Conservation (phyloP, 2,329 filamentous ascomycete genomes). For the Colletotrichum sp. region DNA sequence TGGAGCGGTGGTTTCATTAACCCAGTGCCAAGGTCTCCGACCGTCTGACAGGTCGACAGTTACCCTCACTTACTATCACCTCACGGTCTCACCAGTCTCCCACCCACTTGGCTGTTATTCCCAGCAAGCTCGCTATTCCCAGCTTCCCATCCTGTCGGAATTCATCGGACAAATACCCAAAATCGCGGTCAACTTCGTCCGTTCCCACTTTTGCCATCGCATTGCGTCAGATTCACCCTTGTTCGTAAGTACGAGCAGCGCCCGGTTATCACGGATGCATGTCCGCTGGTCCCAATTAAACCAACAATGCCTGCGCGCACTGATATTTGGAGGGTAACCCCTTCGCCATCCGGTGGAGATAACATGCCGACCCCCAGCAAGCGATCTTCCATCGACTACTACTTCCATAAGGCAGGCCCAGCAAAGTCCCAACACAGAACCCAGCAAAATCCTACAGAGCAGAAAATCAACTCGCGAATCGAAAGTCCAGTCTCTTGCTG, state of each 20-base stretch:
- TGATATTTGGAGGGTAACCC: not conserved
- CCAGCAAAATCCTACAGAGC: not conserved
- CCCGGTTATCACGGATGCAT: not conserved
- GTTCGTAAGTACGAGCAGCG: not conserved
- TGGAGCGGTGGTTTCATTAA: not conserved
- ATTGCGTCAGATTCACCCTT: slow-evolving; percentile 2
- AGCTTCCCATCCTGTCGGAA: not conserved
- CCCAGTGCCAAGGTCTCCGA: not conserved
- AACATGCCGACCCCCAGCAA: not conserved
- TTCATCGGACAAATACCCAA: slow-evolving; percentile 1
- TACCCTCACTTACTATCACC: not conserved
- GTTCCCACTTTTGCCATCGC: not conserved
- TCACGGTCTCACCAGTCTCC: not conserved
- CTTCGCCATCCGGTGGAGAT: not conserved
- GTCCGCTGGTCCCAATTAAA: slow-evolving; percentile 4
- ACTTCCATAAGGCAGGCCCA: not conserved
- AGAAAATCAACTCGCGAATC: slow-evolving; percentile 23
- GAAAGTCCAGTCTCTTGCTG: slow-evolving; percentile 24
- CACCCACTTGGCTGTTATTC: not conserved
- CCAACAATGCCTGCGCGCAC: not conserved
- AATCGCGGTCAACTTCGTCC: not conserved
- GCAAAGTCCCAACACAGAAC: not conserved
- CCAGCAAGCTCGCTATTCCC: not conserved
- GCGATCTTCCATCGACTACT: not conserved
- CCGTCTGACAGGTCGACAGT: not conserved